Conservation (phyloP, 345 rosid genomes). For the Lepidium aucheri region DNA sequence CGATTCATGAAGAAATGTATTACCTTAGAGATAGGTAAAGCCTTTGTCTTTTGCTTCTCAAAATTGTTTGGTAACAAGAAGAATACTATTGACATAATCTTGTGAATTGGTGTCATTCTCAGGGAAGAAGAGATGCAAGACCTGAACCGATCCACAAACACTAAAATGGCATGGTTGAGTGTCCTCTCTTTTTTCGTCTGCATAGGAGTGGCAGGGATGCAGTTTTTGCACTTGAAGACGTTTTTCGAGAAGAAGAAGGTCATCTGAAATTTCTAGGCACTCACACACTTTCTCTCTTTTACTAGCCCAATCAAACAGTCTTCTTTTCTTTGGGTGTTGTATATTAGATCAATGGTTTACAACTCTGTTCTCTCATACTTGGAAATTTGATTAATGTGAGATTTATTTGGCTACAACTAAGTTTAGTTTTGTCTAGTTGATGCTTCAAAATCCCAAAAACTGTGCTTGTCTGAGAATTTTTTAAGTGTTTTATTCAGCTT, state of each 20-base stretch:
- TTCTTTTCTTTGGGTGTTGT: slow-evolving; percentile 17
- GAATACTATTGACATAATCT: not conserved
- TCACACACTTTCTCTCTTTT: not conserved
- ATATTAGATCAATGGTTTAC: slow-evolving; percentile 15
- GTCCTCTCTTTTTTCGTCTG: slow-evolving; percentile 63
- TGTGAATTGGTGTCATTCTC: slow-evolving; percentile 15
- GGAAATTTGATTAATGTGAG: not conserved
- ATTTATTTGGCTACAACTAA: not conserved
- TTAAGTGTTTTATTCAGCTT: not conserved
- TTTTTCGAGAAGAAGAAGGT: slow-evolving; percentile 95
- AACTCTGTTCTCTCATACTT: not conserved
- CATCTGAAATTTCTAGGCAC: slow-evolving; percentile 33
- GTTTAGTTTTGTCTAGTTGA: not conserved
- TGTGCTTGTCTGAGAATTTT: not conserved
- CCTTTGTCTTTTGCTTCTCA: not conserved
- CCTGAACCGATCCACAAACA: slow-evolving; percentile 56
- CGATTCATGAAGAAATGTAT: slow-evolving; percentile 31
- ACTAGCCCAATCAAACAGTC: not conserved
- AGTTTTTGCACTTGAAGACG: slow-evolving; percentile 80
- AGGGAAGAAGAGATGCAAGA: slow-evolving; percentile 96
- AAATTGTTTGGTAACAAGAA: not conserved
- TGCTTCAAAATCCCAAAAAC: not conserved
- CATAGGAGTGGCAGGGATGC: slow-evolving; percentile 81
- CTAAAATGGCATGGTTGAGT: slow-evolving; percentile 77
- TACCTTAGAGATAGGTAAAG: slow-evolving; percentile 32